phyloP scores from a whole-genome alignment of 495 filamentous ascomycete species.

The Aspergillus hancockii region DNA sequence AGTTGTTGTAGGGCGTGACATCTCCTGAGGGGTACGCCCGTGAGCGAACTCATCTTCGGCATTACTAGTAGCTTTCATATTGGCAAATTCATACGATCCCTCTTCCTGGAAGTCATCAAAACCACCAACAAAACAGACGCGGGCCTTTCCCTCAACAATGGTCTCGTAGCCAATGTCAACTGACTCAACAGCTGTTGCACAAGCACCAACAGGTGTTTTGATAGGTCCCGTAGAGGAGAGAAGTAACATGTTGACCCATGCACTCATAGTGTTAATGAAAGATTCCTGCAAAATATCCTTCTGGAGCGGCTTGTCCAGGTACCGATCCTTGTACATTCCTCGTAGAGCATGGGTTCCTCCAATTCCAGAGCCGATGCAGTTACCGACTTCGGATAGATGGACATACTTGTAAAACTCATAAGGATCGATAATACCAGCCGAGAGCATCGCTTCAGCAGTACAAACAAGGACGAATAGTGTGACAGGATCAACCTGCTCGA shows the following conservation, averaged over 20 bases:
- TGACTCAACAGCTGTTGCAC: conserved; percentile 95
- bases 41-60: conserved; percentile 94
- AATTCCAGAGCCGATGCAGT: conserved; percentile 97
- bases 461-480: conserved; percentile 93
- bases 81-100: conserved; percentile 98
- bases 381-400: conserved; percentile 95
- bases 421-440: conserved; percentile 96
- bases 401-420: conserved; percentile 99
- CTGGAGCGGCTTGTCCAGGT: conserved; percentile 94
- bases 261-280: conserved; percentile 99
- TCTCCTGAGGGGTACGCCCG: conserved; percentile 91
- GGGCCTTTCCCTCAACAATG: conserved; percentile 95
- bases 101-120: conserved; percentile 99
- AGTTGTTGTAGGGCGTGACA: conserved; percentile 96
- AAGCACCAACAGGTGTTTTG: conserved; percentile 97
- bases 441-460: conserved; percentile 84
- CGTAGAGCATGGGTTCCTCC: conserved; percentile 89
- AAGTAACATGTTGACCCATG: conserved; percentile 99
- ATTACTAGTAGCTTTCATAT: conserved; percentile 99
- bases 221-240: conserved; percentile 96
- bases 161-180: conserved; percentile 97
- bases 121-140: conserved; percentile 95
- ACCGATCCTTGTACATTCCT: conserved; percentile 98
- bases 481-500: conserved; percentile 94
- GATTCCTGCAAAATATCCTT: conserved; percentile 99